These are phyloP conservation scores for Rhazya stricta DNA, from an alignment of 257 asterid species.

Conservation along the genomic window DNA sequence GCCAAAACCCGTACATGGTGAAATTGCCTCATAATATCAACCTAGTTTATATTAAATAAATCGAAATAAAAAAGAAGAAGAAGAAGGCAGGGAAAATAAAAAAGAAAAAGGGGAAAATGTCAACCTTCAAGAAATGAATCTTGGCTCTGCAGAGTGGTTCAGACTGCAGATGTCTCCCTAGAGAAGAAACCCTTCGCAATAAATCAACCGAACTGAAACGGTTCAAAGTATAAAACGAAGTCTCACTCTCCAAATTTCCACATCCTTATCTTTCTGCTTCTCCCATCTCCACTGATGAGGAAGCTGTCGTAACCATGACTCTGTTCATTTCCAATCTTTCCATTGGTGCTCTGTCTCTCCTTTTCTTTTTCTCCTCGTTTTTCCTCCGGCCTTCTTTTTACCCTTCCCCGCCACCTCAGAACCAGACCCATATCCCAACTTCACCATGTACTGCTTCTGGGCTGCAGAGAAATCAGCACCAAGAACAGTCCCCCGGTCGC, in stretches of 20 bases:
- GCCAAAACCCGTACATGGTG: too few species aligned
- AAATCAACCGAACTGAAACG: neutral
- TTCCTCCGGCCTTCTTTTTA: conserved; percentile 9
- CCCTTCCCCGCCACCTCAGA: neutral
- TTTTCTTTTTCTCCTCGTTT: conserved; percentile 9
- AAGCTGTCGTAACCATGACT: conserved; percentile 10
- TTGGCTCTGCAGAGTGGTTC: neutral
- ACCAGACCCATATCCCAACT: conserved; percentile 8
- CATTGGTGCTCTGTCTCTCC: conserved; percentile 6
- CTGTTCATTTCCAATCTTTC: conserved; percentile 12
- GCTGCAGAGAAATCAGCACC: conserved; percentile 10
- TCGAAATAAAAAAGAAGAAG: neutral
- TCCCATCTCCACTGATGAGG: conserved; percentile 12
- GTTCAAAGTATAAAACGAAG: neutral
- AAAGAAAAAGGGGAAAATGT: conserved; percentile 5
- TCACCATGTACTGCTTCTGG: conserved; percentile 3
- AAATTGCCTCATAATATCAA: too few species aligned
- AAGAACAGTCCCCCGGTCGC: conserved; percentile 9
- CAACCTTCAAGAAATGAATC: conserved; percentile 9
- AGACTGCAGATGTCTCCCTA: neutral
- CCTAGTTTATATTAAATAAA: too few species aligned
- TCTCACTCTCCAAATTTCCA: neutral
- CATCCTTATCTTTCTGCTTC: neutral
- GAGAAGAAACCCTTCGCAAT: neutral
- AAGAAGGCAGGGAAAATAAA: neutral